Evolutionary conservation across 768 basidiomycete species (phyloP), one percentile per base, ranked within the genome.

Genomic region (Trametes cinnabarina): DNA sequence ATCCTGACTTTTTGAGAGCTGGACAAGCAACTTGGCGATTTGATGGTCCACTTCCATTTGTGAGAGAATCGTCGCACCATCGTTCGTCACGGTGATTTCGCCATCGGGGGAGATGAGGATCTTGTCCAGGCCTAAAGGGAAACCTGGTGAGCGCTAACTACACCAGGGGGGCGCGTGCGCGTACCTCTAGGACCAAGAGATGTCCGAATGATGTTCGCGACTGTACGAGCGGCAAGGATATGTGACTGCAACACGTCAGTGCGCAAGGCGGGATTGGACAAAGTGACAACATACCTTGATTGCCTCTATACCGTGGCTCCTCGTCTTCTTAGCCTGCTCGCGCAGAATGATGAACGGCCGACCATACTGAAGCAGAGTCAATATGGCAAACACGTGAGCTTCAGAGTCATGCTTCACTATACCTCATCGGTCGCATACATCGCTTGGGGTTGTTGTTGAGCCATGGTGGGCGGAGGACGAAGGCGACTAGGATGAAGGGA

Each of bases 21-120:
- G 91, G 2, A 99, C 97, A 32, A 99, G 83, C 43, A 99, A 83
- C 75, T 97, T 99, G 58, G 97, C 97, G 68, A 99, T 96, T 77
- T 96, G 96, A 71, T 99, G 96, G 68, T 98, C 96, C 50, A 98
- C 95, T 73, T 97, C 93, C 94, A 99, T 98, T 78, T 98, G 96
- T 22, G 94, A 85, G 55, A 99, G 79, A 65, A 99, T 99, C 22
- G 97, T 99, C 6, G 97, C 97, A 48, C 97, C 97, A 74, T 99
- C 97, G 74, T 99, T 99, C 14, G 97, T 98, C 35, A 98, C 96
- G 30, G 95, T 98, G 68, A 99, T 98, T 67, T 99, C 97, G 47
- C 97, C 97, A 78, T 98, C 97, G 20, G 95, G 88, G 26, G 92
- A 93, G 65, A 94, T 93, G 66, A 94, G 82, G 67, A 94, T 93